phyloP scores from a whole-genome alignment of 1,139 yeast species.

The Kodamaea ohmeri region DNA sequence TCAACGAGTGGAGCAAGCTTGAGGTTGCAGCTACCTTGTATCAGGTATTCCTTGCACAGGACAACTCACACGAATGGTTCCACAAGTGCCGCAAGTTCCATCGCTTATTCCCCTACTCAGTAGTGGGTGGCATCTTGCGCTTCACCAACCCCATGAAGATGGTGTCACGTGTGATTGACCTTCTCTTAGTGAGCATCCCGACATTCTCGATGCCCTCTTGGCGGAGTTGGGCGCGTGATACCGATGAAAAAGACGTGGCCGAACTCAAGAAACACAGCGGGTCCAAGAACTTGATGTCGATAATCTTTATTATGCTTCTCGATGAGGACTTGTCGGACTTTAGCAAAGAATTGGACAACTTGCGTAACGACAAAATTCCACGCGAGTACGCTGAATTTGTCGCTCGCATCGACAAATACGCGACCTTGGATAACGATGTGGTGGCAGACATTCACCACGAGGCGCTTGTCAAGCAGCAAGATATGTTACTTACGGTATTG shows the following conservation, averaged over 20 bases:
- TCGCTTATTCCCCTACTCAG: constrained; percentile 67
- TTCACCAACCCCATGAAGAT: constrained; percentile 86
- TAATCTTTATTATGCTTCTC: constrained; percentile 68
- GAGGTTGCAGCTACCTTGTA: constrained; percentile 83
- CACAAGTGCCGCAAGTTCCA: constrained; percentile 69
- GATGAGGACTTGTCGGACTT: constrained; percentile 76
- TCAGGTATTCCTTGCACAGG: constrained; percentile 75
- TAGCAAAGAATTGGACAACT: constrained; percentile 49
- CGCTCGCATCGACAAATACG: constrained; percentile 27
- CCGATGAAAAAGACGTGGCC: constrained; percentile 8
- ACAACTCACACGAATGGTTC: constrained; percentile 71
- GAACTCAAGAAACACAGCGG: constrained; percentile 16
- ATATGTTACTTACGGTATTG: constrained; percentile 27
- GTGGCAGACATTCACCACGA: constrained; percentile 26
- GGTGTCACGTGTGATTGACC: constrained; percentile 71
- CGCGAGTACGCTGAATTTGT: constrained; percentile 22
- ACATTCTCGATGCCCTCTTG: constrained; percentile 19
- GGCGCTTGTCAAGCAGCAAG: constrained; percentile 20
- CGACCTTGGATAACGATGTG: constrained; percentile 15
- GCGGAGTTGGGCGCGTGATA: constrained; percentile 19
- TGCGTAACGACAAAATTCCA: constrained; percentile 29
- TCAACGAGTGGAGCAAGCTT: constrained; percentile 77
- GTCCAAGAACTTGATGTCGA: constrained; percentile 58
- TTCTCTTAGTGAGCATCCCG: constrained; percentile 75
- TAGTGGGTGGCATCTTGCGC: constrained; percentile 70